Percentiles rank a stretch among this genome's conserved stretches.
These are phyloP conservation scores for Solanum hybrid DNA, from an alignment of 305 asterid genomes.

Conservation along the genomic window DNA sequence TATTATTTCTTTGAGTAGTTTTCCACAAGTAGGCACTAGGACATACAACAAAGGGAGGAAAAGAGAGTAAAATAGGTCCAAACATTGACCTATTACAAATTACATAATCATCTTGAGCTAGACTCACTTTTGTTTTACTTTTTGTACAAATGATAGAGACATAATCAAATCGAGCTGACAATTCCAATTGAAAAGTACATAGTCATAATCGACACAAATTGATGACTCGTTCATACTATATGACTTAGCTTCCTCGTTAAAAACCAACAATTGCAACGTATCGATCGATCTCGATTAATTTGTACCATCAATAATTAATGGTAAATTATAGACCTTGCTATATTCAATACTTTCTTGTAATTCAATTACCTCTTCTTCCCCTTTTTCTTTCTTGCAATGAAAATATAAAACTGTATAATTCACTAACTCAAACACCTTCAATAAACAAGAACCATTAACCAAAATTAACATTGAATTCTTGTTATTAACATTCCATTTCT, in stretches of 20 bases:
- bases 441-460: slow-evolving; percentile 12
- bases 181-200: neutral
- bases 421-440: slow-evolving; percentile 17
- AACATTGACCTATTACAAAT: neutral
- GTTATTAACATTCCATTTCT: neutral
- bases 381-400: slow-evolving; percentile 42
- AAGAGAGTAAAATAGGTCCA: neutral
- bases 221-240: neutral
- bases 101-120: neutral
- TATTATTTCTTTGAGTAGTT: neutral
- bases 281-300: neutral
- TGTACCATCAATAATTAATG: neutral
- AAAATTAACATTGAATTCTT: slow-evolving; percentile 4
- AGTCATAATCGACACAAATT: neutral
- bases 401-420: slow-evolving; percentile 38
- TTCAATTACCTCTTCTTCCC: slow-evolving; percentile 36
- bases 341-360: slow-evolving; percentile 19
- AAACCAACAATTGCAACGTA: neutral
- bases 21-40: neutral
- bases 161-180: neutral
- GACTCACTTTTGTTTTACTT: too few relatives aligned
- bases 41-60: neutral
- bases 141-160: neutral
- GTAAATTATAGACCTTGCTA: slow-evolving; percentile 5
- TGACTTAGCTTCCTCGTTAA: neutral